phyloP scores from a whole-genome alignment of 164 flowering plant species.

The Kalanchoe fedtschenkoi region DNA sequence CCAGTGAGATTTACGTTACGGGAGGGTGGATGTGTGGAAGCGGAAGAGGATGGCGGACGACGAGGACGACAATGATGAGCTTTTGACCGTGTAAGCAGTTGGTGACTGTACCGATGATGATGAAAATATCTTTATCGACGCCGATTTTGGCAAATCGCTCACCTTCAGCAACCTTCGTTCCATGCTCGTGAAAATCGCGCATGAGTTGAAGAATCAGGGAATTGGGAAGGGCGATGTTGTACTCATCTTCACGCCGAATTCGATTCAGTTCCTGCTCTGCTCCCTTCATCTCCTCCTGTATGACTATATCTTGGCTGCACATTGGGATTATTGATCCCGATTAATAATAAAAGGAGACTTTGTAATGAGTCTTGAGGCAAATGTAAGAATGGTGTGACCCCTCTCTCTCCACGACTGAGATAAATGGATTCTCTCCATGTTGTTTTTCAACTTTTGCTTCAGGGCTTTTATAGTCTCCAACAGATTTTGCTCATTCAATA shows the following conservation, averaged over 20 bases:
- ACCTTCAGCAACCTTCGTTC: slow-evolving; percentile 41
- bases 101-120: no score
- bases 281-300: no score
- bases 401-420: slow-evolving; percentile 1
- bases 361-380: background rate
- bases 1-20: no score
- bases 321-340: background rate
- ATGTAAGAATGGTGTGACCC: background rate
- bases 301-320: slow-evolving; percentile 5
- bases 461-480: slow-evolving; percentile 4
- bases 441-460: slow-evolving; percentile 10
- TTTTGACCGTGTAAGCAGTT: no score
- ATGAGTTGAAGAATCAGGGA: slow-evolving; percentile 38
- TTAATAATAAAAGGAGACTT: background rate
- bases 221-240: slow-evolving; percentile 57
- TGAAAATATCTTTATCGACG: slow-evolving; percentile 59
- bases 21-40: no score
- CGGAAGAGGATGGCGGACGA: no score
- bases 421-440: slow-evolving; percentile 1
- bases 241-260: slow-evolving; percentile 67
- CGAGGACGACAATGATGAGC: no score
- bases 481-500: slow-evolving; percentile 9
- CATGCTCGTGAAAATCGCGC: slow-evolving; percentile 31
- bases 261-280: slow-evolving; percentile 47
- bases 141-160: slow-evolving; percentile 35